phyloP scores from a whole-genome alignment of 805 yeast species.

The Isabelozyma rhagii region DNA sequence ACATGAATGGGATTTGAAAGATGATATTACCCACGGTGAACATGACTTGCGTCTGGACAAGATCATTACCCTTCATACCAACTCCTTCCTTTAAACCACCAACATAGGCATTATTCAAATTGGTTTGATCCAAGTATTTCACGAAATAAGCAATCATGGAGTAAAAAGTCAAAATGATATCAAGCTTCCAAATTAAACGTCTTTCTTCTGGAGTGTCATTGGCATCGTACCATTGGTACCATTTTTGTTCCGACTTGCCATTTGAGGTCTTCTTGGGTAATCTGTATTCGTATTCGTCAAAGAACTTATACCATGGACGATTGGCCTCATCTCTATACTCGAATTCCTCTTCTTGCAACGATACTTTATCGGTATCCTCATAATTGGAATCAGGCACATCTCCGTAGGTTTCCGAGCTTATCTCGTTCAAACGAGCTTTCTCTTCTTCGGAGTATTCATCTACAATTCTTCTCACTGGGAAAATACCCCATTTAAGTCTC shows the following conservation, averaged over 20 bases:
- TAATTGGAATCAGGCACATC: neutral
- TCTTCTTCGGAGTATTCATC: slow-evolving; percentile 21
- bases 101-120: slow-evolving; percentile 63
- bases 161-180: slow-evolving; percentile 29
- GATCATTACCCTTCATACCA: slow-evolving; percentile 58
- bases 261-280: slow-evolving; percentile 20
- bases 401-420: neutral
- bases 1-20: slow-evolving; percentile 62
- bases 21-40: slow-evolving; percentile 58
- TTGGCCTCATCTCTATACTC: slow-evolving; percentile 34
- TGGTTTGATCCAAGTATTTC: slow-evolving; percentile 60
- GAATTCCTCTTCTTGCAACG: slow-evolving; percentile 2
- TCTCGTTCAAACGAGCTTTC: neutral
- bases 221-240: slow-evolving; percentile 57
- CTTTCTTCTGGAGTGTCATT: slow-evolving; percentile 41
- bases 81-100: slow-evolving; percentile 59
- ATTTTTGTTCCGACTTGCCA: slow-evolving; percentile 20
- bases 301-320: slow-evolving; percentile 33
- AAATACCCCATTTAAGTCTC: slow-evolving; percentile 31
- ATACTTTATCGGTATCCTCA: neutral
- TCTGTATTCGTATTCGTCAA: slow-evolving; percentile 62
- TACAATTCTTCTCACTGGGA: slow-evolving; percentile 31
- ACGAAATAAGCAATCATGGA: slow-evolving; percentile 55
- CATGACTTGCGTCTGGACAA: slow-evolving; percentile 55
- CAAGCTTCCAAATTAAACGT: slow-evolving; percentile 27